A percentile compares a stretch with the other conserved stretches of the same genome.
Conservation (phyloP, 1,284 basidiomycete species). For the Laetiporus sulphureus region DNA sequence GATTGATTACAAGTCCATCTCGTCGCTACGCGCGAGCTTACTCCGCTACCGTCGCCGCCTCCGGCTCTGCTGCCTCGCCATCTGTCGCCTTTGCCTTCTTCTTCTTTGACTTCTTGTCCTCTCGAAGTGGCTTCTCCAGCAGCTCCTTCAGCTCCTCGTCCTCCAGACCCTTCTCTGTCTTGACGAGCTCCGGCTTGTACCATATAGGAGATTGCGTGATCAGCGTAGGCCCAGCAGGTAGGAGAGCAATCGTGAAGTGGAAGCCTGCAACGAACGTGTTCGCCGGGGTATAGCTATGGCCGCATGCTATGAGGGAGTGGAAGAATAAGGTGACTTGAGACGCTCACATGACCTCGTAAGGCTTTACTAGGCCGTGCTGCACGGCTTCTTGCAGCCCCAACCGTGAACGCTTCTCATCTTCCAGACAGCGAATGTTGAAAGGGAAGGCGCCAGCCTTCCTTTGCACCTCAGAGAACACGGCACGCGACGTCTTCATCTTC, state of each 20-base stretch:
- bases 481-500: constrained; percentile 96
- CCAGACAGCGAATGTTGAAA: constrained; percentile 90
- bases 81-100: constrained; percentile 65
- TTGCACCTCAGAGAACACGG: constrained; percentile 93
- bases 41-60: background rate
- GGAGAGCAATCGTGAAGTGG: constrained; percentile 92
- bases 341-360: constrained; percentile 83
- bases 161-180: constrained; percentile 84
- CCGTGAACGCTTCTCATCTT: constrained; percentile 92
- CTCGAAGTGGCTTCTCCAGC: constrained; percentile 75
- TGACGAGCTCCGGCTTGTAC: constrained; percentile 89
- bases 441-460: constrained; percentile 98
- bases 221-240: constrained; percentile 78
- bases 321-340: background rate
- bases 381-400: constrained; percentile 96
- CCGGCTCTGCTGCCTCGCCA: constrained; percentile 23
- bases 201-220: constrained; percentile 85
- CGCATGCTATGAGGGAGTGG: constrained; percentile 1
- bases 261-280: constrained; percentile 85
- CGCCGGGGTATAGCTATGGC: constrained; percentile 67
- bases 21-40: too few species aligned
- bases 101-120: constrained; percentile 90
- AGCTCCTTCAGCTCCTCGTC: constrained; percentile 81
- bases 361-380: constrained; percentile 85
- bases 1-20: too few species aligned